Conservation (phyloP, 2,329 filamentous ascomycete species). For the Monosporascus ibericus region DNA sequence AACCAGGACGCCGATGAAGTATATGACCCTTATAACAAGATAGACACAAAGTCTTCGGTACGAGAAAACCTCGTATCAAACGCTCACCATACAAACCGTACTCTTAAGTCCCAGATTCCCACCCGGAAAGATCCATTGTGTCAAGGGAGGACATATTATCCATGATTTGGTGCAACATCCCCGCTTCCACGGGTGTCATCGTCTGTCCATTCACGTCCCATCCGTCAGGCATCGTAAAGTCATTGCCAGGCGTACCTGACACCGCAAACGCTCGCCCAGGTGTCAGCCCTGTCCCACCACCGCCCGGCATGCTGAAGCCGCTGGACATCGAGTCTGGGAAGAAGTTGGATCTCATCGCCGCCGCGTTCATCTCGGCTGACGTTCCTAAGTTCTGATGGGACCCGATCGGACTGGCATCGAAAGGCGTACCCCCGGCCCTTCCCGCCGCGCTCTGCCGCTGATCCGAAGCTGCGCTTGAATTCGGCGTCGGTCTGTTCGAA, state of each 20-base stretch:
- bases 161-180: slow-evolving; percentile 51
- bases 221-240: slow-evolving; percentile 36
- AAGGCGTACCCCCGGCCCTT: slow-evolving; percentile 38
- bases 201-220: slow-evolving; percentile 39
- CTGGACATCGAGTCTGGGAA: slow-evolving; percentile 28
- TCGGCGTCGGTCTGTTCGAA: slow-evolving; percentile 54
- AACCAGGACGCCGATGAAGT: too few relatives aligned
- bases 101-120: slow-evolving; percentile 31
- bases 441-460: slow-evolving; percentile 23
- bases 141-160: slow-evolving; percentile 52
- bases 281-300: slow-evolving; percentile 23
- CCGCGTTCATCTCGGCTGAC: slow-evolving; percentile 31
- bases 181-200: slow-evolving; percentile 51
- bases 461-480: slow-evolving; percentile 48
- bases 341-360: slow-evolving; percentile 30
- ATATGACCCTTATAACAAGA: too few relatives aligned
- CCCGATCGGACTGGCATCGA: slow-evolving; percentile 45
- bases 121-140: slow-evolving; percentile 46
- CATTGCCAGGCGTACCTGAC: slow-evolving; percentile 29
- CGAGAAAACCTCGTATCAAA: too few relatives aligned
- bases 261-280: slow-evolving; percentile 29
- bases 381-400: slow-evolving; percentile 35
- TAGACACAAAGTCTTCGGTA: too few relatives aligned
- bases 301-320: slow-evolving; percentile 29
- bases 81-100: too few relatives aligned